These are phyloP conservation scores for Anthracocystis setariae DNA, from an alignment of 1,284 basidiomycete genomes.

Conservation along the genomic window DNA sequence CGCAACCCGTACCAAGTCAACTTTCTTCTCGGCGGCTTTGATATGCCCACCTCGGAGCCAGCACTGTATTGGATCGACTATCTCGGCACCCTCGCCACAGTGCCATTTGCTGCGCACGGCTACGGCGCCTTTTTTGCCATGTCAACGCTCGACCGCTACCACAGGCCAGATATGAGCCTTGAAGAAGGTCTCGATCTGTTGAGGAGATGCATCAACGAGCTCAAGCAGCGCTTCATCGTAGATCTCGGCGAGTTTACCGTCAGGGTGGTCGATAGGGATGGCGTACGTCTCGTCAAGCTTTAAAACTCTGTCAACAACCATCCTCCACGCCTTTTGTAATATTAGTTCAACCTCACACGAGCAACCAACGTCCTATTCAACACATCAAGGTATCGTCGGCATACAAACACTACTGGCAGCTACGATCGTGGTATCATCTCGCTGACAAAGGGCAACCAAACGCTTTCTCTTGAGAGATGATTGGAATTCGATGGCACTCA, in stretches of 20 bases:
- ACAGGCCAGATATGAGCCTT: constrained; percentile 81
- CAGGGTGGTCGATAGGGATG: constrained; percentile 90
- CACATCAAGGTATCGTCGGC: no score
- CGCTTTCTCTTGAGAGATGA: no score
- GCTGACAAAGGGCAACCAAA: no score
- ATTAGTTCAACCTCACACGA: constrained; percentile 6
- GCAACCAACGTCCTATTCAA: no score
- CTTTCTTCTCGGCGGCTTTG: constrained; percentile 90
- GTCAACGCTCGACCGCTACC: constrained; percentile 83
- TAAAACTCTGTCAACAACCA: background rate
- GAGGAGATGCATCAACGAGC: constrained; percentile 86
- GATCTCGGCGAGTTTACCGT: constrained; percentile 85
- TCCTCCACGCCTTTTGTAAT: constrained; percentile 7
- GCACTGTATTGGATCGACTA: constrained; percentile 97
- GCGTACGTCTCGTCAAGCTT: constrained; percentile 76
- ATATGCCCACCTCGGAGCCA: constrained; percentile 74
- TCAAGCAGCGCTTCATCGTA: constrained; percentile 79
- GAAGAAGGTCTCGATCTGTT: constrained; percentile 87
- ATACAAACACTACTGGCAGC: no score
- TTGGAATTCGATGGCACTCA: constrained; percentile 4
- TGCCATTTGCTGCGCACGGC: constrained; percentile 94
- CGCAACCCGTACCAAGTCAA: constrained; percentile 90
- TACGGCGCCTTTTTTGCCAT: constrained; percentile 93
- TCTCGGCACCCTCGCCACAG: constrained; percentile 84
- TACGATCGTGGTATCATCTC: no score